Evolutionary conservation across 2,329 filamentous ascomycete species (phyloP).

Genomic region (Fusarium papillatum): DNA sequence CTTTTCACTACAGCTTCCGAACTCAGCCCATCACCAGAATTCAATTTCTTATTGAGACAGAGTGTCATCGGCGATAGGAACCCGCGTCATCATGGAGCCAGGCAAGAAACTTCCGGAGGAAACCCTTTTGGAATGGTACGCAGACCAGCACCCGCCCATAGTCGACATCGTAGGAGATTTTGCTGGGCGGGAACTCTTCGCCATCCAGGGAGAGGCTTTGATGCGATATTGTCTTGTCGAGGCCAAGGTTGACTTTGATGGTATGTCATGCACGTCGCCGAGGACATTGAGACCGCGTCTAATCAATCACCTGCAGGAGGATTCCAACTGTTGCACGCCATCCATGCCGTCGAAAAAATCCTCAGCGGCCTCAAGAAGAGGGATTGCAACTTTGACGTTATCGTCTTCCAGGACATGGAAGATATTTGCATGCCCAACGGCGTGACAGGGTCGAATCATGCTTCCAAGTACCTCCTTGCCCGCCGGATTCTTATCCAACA

Average conservation of each 20-base stretch:
- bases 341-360: slow-evolving; percentile 77
- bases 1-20: too few relatives aligned
- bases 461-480: slow-evolving; percentile 70
- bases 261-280: slow-evolving; percentile 46
- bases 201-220: slow-evolving; percentile 82
- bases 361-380: slow-evolving; percentile 70
- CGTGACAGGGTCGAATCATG: slow-evolving; percentile 8
- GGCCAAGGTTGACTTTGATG: slow-evolving; percentile 71
- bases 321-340: slow-evolving; percentile 79
- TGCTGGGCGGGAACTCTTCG: slow-evolving; percentile 79
- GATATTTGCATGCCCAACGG: slow-evolving; percentile 66
- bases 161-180: slow-evolving; percentile 83
- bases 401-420: slow-evolving; percentile 74
- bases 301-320: slow-evolving; percentile 58
- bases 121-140: slow-evolving; percentile 26
- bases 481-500: slow-evolving; percentile 76
- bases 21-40: too few relatives aligned
- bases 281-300: background rate
- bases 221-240: slow-evolving; percentile 74
- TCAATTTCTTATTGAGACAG: too few relatives aligned
- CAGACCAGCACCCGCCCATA: slow-evolving; percentile 34
- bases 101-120: too few relatives aligned
- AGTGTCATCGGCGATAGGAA: too few relatives aligned
- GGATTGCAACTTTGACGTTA: slow-evolving; percentile 78
- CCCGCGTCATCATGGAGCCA: too few relatives aligned